phyloP scores from a whole-genome alignment of 805 yeast species.

The Candida morakotiae region DNA sequence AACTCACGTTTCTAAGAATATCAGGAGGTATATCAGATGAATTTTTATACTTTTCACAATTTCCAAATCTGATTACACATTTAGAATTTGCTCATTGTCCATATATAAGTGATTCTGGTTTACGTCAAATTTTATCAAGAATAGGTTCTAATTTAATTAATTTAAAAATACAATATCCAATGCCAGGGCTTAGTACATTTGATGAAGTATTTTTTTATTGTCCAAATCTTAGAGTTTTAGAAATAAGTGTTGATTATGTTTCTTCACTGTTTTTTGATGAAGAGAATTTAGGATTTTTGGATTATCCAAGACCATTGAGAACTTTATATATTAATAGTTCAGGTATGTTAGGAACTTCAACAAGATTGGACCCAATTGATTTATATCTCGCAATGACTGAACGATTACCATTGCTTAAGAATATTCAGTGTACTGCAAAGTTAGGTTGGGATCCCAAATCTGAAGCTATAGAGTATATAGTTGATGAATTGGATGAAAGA shows the following conservation, averaged over 20 bases:
- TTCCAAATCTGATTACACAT: conserved; percentile 68
- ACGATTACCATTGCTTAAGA: conserved; percentile 63
- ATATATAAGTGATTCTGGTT: conserved; percentile 57
- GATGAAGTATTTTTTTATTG: conserved; percentile 74
- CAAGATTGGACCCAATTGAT: conserved; percentile 84
- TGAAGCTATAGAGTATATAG: conserved; percentile 44
- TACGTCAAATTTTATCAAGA: conserved; percentile 55
- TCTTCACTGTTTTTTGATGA: conserved; percentile 40
- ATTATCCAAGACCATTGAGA: conserved; percentile 45
- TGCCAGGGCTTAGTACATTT: conserved; percentile 72
- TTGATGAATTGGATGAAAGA: conserved; percentile 65
- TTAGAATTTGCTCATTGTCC: conserved; percentile 90
- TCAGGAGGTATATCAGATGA: conserved; percentile 89
- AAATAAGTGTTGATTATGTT: conserved; percentile 77
- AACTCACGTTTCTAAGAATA: conserved; percentile 63
- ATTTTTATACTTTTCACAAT: conserved; percentile 62
- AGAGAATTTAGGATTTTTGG: conserved; percentile 20
- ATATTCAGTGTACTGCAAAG: conserved; percentile 65
- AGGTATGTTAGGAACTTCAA: conserved; percentile 80
- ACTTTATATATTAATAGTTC: conserved; percentile 74
- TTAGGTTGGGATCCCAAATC: conserved; percentile 77
- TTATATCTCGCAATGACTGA: conserved; percentile 81
- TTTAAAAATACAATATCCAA: conserved; percentile 75
- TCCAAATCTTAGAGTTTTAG: conserved; percentile 62
- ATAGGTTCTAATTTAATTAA: conserved; percentile 64